Percentiles rank a stretch among this genome's conserved stretches.
phyloP scores from a whole-genome alignment of 345 rosid genomes.

The Crucihimalaya himalaica region DNA sequence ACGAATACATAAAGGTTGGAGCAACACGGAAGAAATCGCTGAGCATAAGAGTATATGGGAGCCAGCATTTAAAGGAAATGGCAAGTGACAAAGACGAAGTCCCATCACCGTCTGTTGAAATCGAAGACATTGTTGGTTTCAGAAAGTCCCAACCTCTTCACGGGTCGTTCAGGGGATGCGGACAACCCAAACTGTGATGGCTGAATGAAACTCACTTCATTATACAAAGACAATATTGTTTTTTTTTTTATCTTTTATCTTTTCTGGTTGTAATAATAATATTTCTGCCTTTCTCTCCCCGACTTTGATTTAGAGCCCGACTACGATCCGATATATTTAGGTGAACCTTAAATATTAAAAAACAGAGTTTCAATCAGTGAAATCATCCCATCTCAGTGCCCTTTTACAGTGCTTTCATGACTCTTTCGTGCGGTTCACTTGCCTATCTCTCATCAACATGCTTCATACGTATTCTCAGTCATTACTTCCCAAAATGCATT shows the following conservation, averaged over 20 bases:
- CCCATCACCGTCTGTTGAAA: slow-evolving; percentile 43
- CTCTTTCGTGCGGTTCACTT: slow-evolving; percentile 74
- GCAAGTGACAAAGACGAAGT: slow-evolving; percentile 45
- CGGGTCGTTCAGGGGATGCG: slow-evolving; percentile 73
- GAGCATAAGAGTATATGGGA: slow-evolving; percentile 67
- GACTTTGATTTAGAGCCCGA: no score
- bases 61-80: slow-evolving; percentile 54
- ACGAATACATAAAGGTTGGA: slow-evolving; percentile 68
- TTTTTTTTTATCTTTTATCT: background rate
- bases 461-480: slow-evolving; percentile 87
- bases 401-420: no score
- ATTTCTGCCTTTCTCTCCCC: no score
- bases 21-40: slow-evolving; percentile 60
- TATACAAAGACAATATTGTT: slow-evolving; percentile 5
- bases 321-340: no score
- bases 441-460: slow-evolving; percentile 80
- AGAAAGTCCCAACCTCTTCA: slow-evolving; percentile 80
- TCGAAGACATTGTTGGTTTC: slow-evolving; percentile 68
- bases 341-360: background rate
- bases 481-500: slow-evolving; percentile 90
- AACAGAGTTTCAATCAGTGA: slow-evolving; percentile 21
- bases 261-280: slow-evolving; percentile 9
- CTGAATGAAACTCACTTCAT: slow-evolving; percentile 16
- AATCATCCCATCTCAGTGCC: no score
- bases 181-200: slow-evolving; percentile 49